Percentiles rank a stretch among this genome's conserved stretches.
Conservation (phyloP, 2,329 filamentous ascomycete species). For the Pezicula radicicola region DNA sequence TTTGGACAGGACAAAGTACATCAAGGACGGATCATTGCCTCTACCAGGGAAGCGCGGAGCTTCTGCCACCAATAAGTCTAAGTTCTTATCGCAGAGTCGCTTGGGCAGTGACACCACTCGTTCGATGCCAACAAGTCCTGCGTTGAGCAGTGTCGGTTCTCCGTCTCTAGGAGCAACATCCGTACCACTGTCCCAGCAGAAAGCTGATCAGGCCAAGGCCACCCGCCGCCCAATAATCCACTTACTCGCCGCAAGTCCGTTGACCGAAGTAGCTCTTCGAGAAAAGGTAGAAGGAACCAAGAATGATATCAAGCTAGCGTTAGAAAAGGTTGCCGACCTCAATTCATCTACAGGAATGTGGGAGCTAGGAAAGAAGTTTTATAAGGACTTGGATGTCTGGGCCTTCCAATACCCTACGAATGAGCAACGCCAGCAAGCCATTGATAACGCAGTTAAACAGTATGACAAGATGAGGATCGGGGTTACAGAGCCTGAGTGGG, state of each 20-base stretch:
- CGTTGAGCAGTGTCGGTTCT: constrained; percentile 50
- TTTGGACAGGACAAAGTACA: constrained; percentile 34
- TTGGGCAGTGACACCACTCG: constrained; percentile 18
- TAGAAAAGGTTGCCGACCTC: constrained; percentile 58
- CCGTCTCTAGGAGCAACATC: constrained; percentile 49
- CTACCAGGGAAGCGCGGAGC: constrained; percentile 15
- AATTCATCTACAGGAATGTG: constrained; percentile 48
- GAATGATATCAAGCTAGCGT: constrained; percentile 49
- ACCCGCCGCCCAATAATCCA: constrained; percentile 54
- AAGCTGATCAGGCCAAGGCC: constrained; percentile 51
- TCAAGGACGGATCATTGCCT: constrained; percentile 28
- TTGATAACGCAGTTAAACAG: constrained; percentile 57
- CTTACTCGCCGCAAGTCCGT: constrained; percentile 54
- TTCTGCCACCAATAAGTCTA: constrained; percentile 17
- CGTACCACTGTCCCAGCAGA: constrained; percentile 47
- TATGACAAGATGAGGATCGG: constrained; percentile 59
- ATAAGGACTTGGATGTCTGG: constrained; percentile 64
- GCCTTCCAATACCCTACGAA: constrained; percentile 53
- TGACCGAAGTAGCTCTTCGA: constrained; percentile 45
- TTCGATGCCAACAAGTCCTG: constrained; percentile 53
- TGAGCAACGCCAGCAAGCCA: constrained; percentile 54
- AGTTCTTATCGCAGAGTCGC: constrained; percentile 20
- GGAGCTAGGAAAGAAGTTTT: constrained; percentile 53
- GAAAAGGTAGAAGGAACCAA: constrained; percentile 44
- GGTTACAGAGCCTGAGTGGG: constrained; percentile 56